Evolutionary conservation across 2,329 filamentous ascomycete species (phyloP).

Genomic region (Rhytidhysteron rufulum): DNA sequence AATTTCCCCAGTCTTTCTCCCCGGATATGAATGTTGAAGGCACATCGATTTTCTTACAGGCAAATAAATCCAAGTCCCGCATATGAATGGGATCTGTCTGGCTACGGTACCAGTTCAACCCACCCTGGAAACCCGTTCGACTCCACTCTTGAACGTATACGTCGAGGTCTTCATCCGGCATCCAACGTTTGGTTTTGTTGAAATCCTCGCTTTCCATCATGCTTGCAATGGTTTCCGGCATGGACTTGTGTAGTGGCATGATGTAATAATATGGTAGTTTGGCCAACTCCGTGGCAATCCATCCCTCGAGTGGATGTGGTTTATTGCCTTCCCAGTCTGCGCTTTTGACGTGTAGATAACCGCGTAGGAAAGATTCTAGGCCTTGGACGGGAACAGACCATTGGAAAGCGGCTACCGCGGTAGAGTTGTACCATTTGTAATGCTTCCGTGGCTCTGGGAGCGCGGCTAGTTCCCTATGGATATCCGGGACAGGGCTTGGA

Average conservation of each 20-base stretch:
- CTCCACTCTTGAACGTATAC: constrained; percentile 60
- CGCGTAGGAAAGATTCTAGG: constrained; percentile 58
- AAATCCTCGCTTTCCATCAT: constrained; percentile 54
- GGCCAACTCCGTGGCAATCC: constrained; percentile 55
- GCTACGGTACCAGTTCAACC: constrained; percentile 65
- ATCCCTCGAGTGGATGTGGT: constrained; percentile 52
- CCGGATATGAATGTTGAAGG: constrained; percentile 62
- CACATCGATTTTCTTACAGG: constrained; percentile 58
- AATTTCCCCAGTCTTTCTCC: constrained; percentile 63
- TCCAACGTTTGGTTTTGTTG: constrained; percentile 49
- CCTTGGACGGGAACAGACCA: constrained; percentile 50
- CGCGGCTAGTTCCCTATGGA: constrained; percentile 54
- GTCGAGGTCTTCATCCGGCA: constrained; percentile 54
- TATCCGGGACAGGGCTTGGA: constrained; percentile 33
- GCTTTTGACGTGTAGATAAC: constrained; percentile 67
- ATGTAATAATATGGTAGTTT: constrained; percentile 66
- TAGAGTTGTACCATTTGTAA: constrained; percentile 66
- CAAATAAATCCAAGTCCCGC: constrained; percentile 56
- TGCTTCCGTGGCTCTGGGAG: constrained; percentile 60
- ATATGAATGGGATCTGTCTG: constrained; percentile 48
- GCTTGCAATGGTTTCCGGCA: constrained; percentile 55
- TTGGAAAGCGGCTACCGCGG: constrained; percentile 42
- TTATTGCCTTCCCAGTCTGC: constrained; percentile 56
- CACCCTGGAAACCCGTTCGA: constrained; percentile 62
- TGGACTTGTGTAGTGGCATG: constrained; percentile 56